Evolutionary conservation across 345 rosid genomes (phyloP).

Genomic region (Gossypium stocksii): DNA sequence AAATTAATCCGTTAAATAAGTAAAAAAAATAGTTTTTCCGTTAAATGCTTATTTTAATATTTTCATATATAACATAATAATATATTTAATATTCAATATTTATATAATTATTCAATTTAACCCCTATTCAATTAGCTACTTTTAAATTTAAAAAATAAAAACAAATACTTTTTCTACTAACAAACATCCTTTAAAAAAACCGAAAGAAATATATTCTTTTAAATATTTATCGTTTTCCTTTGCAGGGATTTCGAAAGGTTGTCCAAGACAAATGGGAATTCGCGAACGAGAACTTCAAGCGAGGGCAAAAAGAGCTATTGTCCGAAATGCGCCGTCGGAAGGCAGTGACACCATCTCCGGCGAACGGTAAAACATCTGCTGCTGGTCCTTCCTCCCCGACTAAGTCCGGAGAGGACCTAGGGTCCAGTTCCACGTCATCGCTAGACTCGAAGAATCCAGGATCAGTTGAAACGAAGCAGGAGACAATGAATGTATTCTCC

Average conservation of each 20-base stretch:
- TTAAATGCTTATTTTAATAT: no score
- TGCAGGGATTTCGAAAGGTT: conserved; percentile 68
- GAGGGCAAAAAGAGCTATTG: conserved; percentile 49
- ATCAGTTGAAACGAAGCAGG: conserved; percentile 41
- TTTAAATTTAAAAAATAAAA: no score
- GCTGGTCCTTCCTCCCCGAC: conserved; percentile 35
- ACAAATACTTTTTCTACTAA: no score
- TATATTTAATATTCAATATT: no score
- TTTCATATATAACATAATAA: no score
- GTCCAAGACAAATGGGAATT: conserved; percentile 94
- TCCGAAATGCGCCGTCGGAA: conserved; percentile 60
- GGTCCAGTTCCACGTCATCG: conserved; percentile 72
- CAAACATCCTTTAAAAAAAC: no score
- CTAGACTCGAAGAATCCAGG: conserved; percentile 74
- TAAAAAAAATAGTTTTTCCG: no score
- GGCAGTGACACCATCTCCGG: conserved; percentile 21
- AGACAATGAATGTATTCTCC: conserved; percentile 34
- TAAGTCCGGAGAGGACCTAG: conserved; percentile 70
- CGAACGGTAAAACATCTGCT: conserved; percentile 29
- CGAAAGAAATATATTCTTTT: neutral
- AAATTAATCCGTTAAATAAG: no score
- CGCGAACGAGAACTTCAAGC: conserved; percentile 61
- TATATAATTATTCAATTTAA: no score
- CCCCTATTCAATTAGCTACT: no score
- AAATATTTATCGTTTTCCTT: neutral